These are phyloP conservation scores for Lactifluus subvellereus DNA, from an alignment of 768 basidiomycete species.

Conservation along the genomic window DNA sequence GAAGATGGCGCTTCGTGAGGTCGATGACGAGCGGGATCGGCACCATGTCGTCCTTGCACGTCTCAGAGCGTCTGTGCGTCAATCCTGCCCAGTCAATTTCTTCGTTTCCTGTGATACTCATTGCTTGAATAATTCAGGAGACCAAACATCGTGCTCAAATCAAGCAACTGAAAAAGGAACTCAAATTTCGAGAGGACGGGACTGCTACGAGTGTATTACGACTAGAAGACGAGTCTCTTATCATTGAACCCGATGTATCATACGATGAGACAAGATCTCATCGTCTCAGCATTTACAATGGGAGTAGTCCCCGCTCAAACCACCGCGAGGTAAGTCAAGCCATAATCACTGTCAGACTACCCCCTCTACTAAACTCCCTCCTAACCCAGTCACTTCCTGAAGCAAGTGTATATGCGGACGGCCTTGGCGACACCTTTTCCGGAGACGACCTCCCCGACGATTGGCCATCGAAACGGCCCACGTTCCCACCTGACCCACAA, in stretches of 20 bases:
- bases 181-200: neutral
- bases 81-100: neutral
- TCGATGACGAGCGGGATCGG: neutral
- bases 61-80: slow-evolving; percentile 11
- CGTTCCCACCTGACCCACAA: neutral
- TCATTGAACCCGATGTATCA: neutral
- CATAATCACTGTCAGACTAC: neutral
- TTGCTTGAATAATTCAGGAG: neutral
- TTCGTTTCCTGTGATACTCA: neutral
- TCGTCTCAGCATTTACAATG: slow-evolving; percentile 9
- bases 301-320: neutral
- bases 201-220: neutral
- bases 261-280: slow-evolving; percentile 6
- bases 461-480: neutral
- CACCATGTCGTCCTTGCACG: slow-evolving; percentile 4
- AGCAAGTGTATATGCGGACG: neutral
- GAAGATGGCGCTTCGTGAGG: neutral
- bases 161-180: slow-evolving; percentile 9
- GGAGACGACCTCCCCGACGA: neutral
- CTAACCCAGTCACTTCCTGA: neutral
- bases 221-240: slow-evolving; percentile 11
- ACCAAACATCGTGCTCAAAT: slow-evolving; percentile 14
- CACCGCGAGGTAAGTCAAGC: neutral
- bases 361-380: neutral
- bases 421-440: neutral